phyloP scores from a whole-genome alignment of 148 eudicot species.

The Arctostaphylos glauca region DNA sequence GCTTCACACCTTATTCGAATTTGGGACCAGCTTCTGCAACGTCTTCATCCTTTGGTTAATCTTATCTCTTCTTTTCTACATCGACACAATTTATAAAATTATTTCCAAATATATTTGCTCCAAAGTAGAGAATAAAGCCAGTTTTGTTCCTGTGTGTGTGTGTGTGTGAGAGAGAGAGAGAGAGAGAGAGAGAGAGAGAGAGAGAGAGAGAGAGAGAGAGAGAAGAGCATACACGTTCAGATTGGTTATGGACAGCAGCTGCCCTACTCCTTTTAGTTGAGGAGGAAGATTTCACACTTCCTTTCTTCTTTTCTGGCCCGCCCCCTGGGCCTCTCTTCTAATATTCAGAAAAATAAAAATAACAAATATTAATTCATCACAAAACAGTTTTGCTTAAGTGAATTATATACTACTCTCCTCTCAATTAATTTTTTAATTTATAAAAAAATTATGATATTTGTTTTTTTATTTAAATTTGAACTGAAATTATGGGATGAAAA shows the following conservation, averaged over 20 bases:
- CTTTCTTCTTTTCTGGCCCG: slow-evolving; percentile 41
- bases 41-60: slow-evolving; percentile 86
- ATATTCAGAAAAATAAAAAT: background rate
- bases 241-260: slow-evolving; percentile 83
- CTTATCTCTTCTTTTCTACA: slow-evolving; percentile 88
- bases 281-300: slow-evolving; percentile 36
- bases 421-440: too few relatives aligned
- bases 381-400: background rate
- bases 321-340: slow-evolving; percentile 33
- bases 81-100: background rate
- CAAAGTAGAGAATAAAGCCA: background rate
- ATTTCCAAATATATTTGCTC: background rate
- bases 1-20: slow-evolving; percentile 75
- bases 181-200: background rate
- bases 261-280: slow-evolving; percentile 70
- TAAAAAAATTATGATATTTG: too few relatives aligned
- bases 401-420: too few relatives aligned
- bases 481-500: too few relatives aligned
- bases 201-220: background rate
- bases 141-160: background rate
- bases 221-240: slow-evolving; percentile 70
- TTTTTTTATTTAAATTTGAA: too few relatives aligned
- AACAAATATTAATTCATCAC: background rate
- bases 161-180: background rate
- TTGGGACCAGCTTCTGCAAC: slow-evolving; percentile 88